Percentiles rank a stretch among this genome's conserved stretches.
phyloP scores from a whole-genome alignment of 2,329 filamentous ascomycete species.

The Colletotrichum sp. region DNA sequence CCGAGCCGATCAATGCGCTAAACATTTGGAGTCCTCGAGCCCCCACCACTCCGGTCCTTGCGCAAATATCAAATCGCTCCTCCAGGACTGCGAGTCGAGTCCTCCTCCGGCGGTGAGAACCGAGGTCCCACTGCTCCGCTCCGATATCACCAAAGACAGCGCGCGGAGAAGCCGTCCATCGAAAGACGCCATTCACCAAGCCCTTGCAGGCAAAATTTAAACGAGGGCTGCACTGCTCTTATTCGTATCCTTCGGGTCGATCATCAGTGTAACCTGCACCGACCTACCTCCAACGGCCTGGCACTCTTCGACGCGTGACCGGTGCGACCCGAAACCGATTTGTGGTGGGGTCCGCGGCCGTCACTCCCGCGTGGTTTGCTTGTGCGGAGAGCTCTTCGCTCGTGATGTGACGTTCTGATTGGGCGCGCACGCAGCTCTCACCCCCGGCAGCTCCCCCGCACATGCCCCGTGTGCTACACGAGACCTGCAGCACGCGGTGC shows the following conservation, averaged over 20 bases:
- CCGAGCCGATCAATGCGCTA: slow-evolving; percentile 14
- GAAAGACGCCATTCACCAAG: not conserved
- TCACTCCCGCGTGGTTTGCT: not conserved
- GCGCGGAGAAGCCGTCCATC: not conserved
- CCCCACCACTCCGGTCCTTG: slow-evolving; percentile 6
- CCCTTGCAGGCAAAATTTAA: not conserved
- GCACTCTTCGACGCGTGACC: not conserved
- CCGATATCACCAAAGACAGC: not conserved
- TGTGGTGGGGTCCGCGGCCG: not conserved
- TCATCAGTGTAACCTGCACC: not conserved
- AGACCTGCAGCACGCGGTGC: not conserved
- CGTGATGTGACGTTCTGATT: not conserved
- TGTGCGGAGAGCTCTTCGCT: not conserved
- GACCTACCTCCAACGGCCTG: not conserved
- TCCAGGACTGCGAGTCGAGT: not conserved
- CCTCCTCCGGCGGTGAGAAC: not conserved
- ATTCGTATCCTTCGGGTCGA: not conserved
- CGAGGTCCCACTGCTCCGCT: not conserved
- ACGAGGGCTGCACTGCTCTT: not conserved
- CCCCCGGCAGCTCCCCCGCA: slow-evolving; percentile 4
- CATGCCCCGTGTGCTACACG: not conserved
- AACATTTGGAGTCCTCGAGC: not conserved
- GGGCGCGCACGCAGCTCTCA: not conserved
- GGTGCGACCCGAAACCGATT: slow-evolving; percentile 1
- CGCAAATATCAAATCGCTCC: not conserved